phyloP scores from a whole-genome alignment of 495 filamentous ascomycete genomes.

The Aspergillus asperescens region DNA sequence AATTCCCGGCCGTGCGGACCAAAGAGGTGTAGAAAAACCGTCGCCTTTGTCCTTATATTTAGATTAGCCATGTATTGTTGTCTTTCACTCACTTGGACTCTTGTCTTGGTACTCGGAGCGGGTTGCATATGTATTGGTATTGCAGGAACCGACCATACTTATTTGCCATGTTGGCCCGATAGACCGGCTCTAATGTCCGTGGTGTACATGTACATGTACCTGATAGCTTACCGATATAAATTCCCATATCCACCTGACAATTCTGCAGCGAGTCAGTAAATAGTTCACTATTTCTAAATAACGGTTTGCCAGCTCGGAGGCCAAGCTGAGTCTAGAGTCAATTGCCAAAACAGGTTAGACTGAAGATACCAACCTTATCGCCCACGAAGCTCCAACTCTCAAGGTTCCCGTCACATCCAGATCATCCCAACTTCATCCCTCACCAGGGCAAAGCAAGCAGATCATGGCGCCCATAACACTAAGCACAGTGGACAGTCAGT shows the following conservation, averaged over 20 bases:
- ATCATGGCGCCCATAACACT: slow-evolving; percentile 45
- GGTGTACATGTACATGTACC: slow-evolving; percentile 1
- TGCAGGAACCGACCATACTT: slow-evolving; percentile 3
- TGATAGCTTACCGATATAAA: slow-evolving; percentile 1
- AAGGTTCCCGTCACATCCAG: neutral
- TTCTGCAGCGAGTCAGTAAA: neutral
- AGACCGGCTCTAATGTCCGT: slow-evolving; percentile 5
- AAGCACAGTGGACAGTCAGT: slow-evolving; percentile 48
- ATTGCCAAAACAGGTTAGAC: slow-evolving; percentile 4
- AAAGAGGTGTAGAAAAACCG: slow-evolving; percentile 34
- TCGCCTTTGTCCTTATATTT: neutral
- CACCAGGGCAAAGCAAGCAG: slow-evolving; percentile 6
- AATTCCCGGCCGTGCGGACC: slow-evolving; percentile 35
- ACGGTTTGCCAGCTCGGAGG: no score
- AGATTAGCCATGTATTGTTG: neutral
- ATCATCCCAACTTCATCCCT: neutral
- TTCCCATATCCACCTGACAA: neutral
- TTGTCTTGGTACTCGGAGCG: slow-evolving; percentile 2
- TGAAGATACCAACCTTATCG: neutral
- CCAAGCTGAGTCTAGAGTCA: neutral
- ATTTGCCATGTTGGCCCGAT: slow-evolving; percentile 1
- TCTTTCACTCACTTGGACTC: neutral
- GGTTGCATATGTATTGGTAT: slow-evolving; percentile 4
- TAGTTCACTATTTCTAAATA: no score
- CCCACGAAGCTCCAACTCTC: neutral